phyloP scores from a whole-genome alignment of 1,284 basidiomycete genomes.

The Tylopilus sp. region DNA sequence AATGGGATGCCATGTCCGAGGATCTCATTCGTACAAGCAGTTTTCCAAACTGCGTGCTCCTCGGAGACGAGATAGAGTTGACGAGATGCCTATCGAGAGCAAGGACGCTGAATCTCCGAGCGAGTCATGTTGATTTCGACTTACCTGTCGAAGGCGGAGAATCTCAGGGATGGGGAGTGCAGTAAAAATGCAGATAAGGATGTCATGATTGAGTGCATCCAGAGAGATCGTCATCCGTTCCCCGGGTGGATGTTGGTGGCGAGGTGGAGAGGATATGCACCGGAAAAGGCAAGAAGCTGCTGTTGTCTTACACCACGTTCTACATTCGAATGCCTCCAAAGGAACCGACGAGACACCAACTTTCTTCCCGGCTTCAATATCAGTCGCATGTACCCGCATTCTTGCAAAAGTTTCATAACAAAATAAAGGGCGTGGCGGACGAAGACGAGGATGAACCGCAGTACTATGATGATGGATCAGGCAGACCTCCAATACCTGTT shows the following conservation, averaged over 20 bases:
- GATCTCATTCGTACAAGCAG: constrained; percentile 56
- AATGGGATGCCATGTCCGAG: constrained; percentile 60
- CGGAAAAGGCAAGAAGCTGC: constrained; percentile 38
- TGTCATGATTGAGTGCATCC: constrained; percentile 55
- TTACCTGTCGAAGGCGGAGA: constrained; percentile 58
- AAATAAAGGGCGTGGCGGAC: constrained; percentile 61
- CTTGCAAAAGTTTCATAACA: constrained; percentile 68
- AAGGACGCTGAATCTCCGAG: not conserved
- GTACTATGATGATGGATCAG: constrained; percentile 67
- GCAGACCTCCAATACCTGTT: constrained; percentile 79
- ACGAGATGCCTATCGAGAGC: constrained; percentile 57
- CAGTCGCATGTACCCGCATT: constrained; percentile 65
- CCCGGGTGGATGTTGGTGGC: not conserved
- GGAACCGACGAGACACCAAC: constrained; percentile 74
- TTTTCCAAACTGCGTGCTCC: constrained; percentile 66
- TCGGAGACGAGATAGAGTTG: constrained; percentile 55
- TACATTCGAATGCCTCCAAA: constrained; percentile 73
- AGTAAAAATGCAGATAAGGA: constrained; percentile 58
- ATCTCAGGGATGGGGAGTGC: constrained; percentile 61
- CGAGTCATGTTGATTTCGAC: constrained; percentile 12
- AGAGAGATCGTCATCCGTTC: constrained; percentile 32
- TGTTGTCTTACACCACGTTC: not conserved
- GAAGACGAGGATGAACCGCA: constrained; percentile 50
- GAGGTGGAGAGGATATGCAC: not conserved
- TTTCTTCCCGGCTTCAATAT: constrained; percentile 73